Conservation (phyloP, 169 alveolate genomes). For the Cryptosporidium xiaoi region DNA sequence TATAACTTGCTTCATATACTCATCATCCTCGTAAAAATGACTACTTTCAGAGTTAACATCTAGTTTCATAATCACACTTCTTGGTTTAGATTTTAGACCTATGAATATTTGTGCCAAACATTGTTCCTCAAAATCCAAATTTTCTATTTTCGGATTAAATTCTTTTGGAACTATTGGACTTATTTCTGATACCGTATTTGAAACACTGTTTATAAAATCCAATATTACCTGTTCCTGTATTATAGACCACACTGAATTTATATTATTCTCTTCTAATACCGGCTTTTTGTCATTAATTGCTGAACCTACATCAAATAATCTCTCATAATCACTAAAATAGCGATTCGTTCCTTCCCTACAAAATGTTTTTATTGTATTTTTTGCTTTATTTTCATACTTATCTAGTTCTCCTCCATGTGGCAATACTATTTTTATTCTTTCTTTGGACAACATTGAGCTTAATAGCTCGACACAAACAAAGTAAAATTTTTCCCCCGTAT, state of each 20-base stretch:
- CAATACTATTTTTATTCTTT: slow-evolving; percentile 6
- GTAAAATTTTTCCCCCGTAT: slow-evolving; percentile 54
- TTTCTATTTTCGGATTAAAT: slow-evolving; percentile 10
- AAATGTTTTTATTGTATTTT: slow-evolving; percentile 20
- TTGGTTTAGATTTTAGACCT: slow-evolving; percentile 34
- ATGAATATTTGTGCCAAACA: slow-evolving; percentile 16
- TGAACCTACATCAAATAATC: slow-evolving; percentile 25
- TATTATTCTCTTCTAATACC: slow-evolving; percentile 1
- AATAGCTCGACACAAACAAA: slow-evolving; percentile 64
- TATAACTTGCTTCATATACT: slow-evolving; percentile 1
- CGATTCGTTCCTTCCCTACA: slow-evolving; percentile 62
- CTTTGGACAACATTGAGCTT: slow-evolving; percentile 26
- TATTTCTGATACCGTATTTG: slow-evolving; percentile 37
- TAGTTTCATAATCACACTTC: slow-evolving; percentile 7
- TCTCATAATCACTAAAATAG: slow-evolving; percentile 29
- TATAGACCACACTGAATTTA: slow-evolving; percentile 33
- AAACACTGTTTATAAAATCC: slow-evolving; percentile 23
- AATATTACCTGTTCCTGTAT: slow-evolving; percentile 63
- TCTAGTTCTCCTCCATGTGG: slow-evolving; percentile 57
- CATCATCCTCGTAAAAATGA: neutral
- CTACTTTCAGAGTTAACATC: neutral
- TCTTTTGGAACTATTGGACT: slow-evolving; percentile 45
- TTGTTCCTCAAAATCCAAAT: slow-evolving; percentile 43
- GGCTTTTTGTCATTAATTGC: slow-evolving; percentile 33
- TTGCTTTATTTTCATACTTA: slow-evolving; percentile 14